A percentile compares a stretch with the other conserved stretches of the same genome.
These are phyloP conservation scores for Fusarium siculi DNA, from an alignment of 2,329 filamentous ascomycete genomes.

Conservation along the genomic window DNA sequence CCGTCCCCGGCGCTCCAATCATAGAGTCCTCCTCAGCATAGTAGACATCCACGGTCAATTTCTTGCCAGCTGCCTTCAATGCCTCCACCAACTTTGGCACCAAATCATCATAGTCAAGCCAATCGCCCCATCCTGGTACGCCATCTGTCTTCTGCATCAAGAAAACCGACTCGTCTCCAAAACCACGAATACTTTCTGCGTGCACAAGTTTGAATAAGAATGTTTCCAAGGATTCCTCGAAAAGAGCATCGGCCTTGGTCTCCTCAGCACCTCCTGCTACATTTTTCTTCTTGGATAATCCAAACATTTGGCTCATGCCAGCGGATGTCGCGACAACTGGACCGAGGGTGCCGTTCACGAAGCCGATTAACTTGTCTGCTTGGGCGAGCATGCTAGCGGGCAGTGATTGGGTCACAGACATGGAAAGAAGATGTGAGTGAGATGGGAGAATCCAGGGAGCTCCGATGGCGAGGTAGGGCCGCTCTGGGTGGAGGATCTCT, in stretches of 20 bases:
- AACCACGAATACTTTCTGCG: neutral
- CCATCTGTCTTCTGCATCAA: slow-evolving; percentile 22
- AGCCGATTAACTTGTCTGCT: slow-evolving; percentile 18
- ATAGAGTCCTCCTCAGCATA: slow-evolving; percentile 19
- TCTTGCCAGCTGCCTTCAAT: neutral
- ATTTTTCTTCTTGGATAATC: neutral
- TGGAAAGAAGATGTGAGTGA: neutral
- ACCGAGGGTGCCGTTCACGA: slow-evolving; percentile 9
- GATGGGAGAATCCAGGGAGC: slow-evolving; percentile 20
- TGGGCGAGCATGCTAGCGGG: slow-evolving; percentile 1
- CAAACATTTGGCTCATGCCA: slow-evolving; percentile 17
- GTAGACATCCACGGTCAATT: slow-evolving; percentile 11
- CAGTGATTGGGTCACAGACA: slow-evolving; percentile 2
- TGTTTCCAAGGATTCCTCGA: neutral
- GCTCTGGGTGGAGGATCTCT: slow-evolving; percentile 18
- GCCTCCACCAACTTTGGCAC: neutral
- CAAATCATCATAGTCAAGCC: slow-evolving; percentile 20
- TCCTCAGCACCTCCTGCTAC: neutral
- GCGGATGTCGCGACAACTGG: slow-evolving; percentile 11
- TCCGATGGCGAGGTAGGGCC: slow-evolving; percentile 14
- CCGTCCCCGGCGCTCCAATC: slow-evolving; percentile 4
- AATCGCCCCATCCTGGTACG: slow-evolving; percentile 9
- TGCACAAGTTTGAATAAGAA: slow-evolving; percentile 11
- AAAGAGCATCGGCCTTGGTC: neutral
- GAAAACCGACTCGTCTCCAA: slow-evolving; percentile 13